phyloP scores from a whole-genome alignment of 2,329 filamentous ascomycete species.

The Gremmenia infestans region DNA sequence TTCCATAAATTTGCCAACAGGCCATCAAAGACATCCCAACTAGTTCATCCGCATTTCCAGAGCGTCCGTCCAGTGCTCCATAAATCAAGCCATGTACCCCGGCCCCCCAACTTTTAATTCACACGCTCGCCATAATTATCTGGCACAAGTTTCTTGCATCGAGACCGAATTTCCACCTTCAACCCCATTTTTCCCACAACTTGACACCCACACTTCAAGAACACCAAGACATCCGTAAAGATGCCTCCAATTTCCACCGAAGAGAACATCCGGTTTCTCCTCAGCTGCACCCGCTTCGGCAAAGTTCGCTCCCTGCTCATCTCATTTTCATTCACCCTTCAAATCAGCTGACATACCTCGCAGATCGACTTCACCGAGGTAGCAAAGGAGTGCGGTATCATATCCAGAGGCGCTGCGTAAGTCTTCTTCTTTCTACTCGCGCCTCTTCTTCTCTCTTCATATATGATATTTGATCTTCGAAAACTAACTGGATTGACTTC shows the following conservation, averaged over 20 bases:
- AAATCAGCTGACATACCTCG: neutral
- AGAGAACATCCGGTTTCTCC: slow-evolving; percentile 60
- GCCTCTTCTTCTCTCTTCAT: slow-evolving; percentile 17
- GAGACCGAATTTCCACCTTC: neutral
- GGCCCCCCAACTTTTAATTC: too few species aligned
- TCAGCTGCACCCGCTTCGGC: slow-evolving; percentile 59
- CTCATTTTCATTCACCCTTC: neutral
- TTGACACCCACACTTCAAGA: neutral
- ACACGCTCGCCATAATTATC: too few species aligned
- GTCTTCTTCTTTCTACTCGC: slow-evolving; percentile 30
- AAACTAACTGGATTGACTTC: slow-evolving; percentile 1
- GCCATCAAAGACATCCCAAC: slow-evolving; percentile 20
- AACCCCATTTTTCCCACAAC: neutral
- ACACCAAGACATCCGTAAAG: slow-evolving; percentile 15
- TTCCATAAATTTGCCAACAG: slow-evolving; percentile 16
- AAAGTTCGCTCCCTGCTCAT: slow-evolving; percentile 39
- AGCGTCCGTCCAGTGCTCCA: neutral
- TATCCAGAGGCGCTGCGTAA: slow-evolving; percentile 66
- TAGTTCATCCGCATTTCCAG: slow-evolving; percentile 1
- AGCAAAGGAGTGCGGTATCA: slow-evolving; percentile 57
- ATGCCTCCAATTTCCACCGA: slow-evolving; percentile 49
- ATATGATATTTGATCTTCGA: too few species aligned
- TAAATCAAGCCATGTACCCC: neutral
- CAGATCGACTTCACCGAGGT: slow-evolving; percentile 63
- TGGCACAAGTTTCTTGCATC: too few species aligned